Percentiles rank a stretch among this genome's conserved stretches.
phyloP scores from a whole-genome alignment of 176 grass and related monocot genomes.

The Miscanthus lutarioriparius region DNA sequence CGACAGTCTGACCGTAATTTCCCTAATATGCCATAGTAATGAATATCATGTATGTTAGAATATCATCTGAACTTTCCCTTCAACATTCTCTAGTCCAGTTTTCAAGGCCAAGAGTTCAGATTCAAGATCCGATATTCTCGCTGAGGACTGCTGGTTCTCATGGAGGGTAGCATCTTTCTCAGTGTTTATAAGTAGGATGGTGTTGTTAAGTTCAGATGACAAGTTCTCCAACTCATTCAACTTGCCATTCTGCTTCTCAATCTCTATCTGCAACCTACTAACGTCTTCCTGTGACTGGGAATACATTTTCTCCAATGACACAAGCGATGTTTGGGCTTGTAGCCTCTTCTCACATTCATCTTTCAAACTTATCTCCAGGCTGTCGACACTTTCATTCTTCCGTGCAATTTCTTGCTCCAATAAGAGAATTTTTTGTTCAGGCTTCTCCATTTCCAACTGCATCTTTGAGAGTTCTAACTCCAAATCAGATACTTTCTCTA shows the following conservation, averaged over 20 bases:
- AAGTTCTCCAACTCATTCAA: constrained; percentile 47
- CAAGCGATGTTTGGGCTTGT: constrained; percentile 41
- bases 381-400: constrained; percentile 41
- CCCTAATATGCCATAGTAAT: not conserved
- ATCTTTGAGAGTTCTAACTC: constrained; percentile 41
- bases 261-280: constrained; percentile 45
- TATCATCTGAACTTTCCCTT: constrained; percentile 44
- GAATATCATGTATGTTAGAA: not conserved
- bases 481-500: constrained; percentile 47
- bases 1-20: not conserved
- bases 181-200: constrained; percentile 37
- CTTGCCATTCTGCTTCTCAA: constrained; percentile 59
- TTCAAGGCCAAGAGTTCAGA: constrained; percentile 44
- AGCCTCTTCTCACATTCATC: constrained; percentile 43
- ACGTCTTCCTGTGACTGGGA: constrained; percentile 51
- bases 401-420: constrained; percentile 52
- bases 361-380: constrained; percentile 42
- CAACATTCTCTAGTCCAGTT: constrained; percentile 48
- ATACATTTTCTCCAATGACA: constrained; percentile 46
- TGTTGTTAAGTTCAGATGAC: constrained; percentile 41
- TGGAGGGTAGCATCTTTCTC: constrained; percentile 48
- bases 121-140: constrained; percentile 42
- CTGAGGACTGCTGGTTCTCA: constrained; percentile 35
- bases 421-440: constrained; percentile 45
- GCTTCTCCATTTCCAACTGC: constrained; percentile 51